Base-by-base conservation (phyloP, 2,329 filamentous ascomycete species). In the Thelonectria discophora region DNA sequence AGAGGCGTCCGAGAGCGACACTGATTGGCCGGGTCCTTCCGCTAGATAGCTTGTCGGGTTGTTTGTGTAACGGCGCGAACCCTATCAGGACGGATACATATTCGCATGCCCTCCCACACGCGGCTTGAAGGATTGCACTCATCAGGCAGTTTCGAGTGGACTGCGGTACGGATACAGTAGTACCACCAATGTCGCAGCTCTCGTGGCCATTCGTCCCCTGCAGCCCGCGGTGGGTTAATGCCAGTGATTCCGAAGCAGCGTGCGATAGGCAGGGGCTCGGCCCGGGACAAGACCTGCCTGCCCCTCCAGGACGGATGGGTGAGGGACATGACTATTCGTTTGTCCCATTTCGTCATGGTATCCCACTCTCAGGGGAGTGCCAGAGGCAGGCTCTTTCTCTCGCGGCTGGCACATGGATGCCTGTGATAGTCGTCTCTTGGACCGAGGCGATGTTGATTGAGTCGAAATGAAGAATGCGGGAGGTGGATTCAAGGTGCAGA, bases 401-500 rank as follows among this genome's bases (percentile, higher is more conserved):
- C 52, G 37, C 17, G 18, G 9, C 17, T 17, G 32, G 17, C 10
- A 20, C 12, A 45, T 24, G 42, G 20, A 18, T 20, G 40, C 12
- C 34, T 12, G 34, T 37, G 3, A 15, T 37, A 13, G 34, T 37
- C n/a, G n/a, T n/a, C n/a, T n/a, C 27, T 15, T 37, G 2, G 12
- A 12, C 11, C 34, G 34, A 37, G 15, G 53, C 40, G 20, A 50
- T n/a, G 3, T n/a, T 15, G 21, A 49, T 47, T 47, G 27, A 21
- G 13, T 53, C 47, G 49, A 20, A 55, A 53, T 49, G 59, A 52
- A 43, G n/a, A 64, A 59, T 63, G 49, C 52, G 59, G 57, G 55
- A 67, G 62, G 60, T 57, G 65, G 65, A 60, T 60, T 68, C 56
- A 43, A 59, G 61, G 61, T 66, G 59, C 49, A 64, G 65, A 67